phyloP scores from a whole-genome alignment of 495 filamentous ascomycete genomes.

The Trichocladium uniseriatum region DNA sequence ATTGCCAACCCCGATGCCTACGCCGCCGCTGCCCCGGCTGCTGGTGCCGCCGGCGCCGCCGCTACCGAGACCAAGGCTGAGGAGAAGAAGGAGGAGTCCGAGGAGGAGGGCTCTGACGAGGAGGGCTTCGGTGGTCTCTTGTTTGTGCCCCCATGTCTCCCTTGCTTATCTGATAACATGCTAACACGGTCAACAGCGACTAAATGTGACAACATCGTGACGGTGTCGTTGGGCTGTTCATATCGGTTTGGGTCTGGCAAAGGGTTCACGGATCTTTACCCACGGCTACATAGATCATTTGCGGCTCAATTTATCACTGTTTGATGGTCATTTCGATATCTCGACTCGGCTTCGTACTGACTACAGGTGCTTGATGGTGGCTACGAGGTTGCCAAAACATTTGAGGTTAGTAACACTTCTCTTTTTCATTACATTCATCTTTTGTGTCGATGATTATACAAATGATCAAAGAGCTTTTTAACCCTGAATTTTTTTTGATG shows the following conservation, averaged over 20 bases:
- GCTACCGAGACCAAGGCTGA: conserved; percentile 48
- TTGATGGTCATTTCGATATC: conserved; percentile 16
- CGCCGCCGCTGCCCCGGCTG: conserved; percentile 66
- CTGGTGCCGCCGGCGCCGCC: conserved; percentile 41
- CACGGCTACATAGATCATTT: conserved; percentile 37
- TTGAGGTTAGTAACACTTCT: conserved; percentile 37
- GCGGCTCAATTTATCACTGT: conserved; percentile 36
- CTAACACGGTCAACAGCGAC: conserved; percentile 31
- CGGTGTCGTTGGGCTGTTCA: conserved; percentile 30
- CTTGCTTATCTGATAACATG: not conserved
- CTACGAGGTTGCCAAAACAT: not conserved
- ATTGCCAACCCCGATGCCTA: conserved; percentile 97
- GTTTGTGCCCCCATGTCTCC: conserved; percentile 30
- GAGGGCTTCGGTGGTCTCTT: conserved; percentile 64
- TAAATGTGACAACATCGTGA: conserved; percentile 28
- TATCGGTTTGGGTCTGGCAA: conserved; percentile 30
- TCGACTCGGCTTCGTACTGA: not conserved
- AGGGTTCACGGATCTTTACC: conserved; percentile 25
- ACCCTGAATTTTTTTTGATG: conserved; percentile 41
- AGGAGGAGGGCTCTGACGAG: conserved; percentile 51
- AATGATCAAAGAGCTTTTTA: conserved; percentile 48
- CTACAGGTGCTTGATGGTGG: not conserved
- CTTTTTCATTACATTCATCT: not conserved
- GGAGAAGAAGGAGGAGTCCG: conserved; percentile 50
- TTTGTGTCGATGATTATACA: conserved; percentile 44